Conservation (phyloP, 768 basidiomycete species). For the Tylopilus rubrobrunneus region DNA sequence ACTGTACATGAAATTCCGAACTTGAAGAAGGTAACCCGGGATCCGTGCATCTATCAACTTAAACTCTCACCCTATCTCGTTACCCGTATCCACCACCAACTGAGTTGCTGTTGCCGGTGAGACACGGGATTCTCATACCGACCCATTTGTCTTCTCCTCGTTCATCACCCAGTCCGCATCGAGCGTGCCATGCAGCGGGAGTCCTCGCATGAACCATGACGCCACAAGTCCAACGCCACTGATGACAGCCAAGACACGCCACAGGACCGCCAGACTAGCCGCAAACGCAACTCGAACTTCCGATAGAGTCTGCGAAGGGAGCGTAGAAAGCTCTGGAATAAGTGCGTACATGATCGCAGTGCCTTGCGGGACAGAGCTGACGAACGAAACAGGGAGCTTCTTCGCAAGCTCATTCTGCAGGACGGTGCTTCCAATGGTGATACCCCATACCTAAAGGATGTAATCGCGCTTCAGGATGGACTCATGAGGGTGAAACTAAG, state of each 20-base stretch:
- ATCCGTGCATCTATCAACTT: no score
- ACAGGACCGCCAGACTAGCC: slow-evolving; percentile 34
- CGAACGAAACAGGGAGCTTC: slow-evolving; percentile 38
- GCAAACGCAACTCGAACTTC: no score
- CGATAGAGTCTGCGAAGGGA: slow-evolving; percentile 14
- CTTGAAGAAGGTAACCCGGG: no score
- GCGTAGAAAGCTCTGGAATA: slow-evolving; percentile 38
- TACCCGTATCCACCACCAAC: no score
- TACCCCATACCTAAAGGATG: slow-evolving; percentile 38
- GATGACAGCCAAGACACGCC: slow-evolving; percentile 38
- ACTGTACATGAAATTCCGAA: no score
- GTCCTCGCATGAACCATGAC: slow-evolving; percentile 5
- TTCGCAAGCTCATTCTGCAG: slow-evolving; percentile 46
- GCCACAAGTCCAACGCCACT: not conserved
- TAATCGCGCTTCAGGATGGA: no score
- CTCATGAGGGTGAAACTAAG: no score
- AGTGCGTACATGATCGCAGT: slow-evolving; percentile 41
- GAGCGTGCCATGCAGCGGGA: not conserved
- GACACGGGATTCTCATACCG: no score
- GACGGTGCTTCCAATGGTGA: slow-evolving; percentile 45
- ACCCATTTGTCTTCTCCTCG: no score
- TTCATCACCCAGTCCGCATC: slow-evolving; percentile 2
- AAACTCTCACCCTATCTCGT: no score
- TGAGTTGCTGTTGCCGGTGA: no score
- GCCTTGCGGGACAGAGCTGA: slow-evolving; percentile 32